Conservation (phyloP, 148 eudicot species). For the Rhododendron griersonianum region DNA sequence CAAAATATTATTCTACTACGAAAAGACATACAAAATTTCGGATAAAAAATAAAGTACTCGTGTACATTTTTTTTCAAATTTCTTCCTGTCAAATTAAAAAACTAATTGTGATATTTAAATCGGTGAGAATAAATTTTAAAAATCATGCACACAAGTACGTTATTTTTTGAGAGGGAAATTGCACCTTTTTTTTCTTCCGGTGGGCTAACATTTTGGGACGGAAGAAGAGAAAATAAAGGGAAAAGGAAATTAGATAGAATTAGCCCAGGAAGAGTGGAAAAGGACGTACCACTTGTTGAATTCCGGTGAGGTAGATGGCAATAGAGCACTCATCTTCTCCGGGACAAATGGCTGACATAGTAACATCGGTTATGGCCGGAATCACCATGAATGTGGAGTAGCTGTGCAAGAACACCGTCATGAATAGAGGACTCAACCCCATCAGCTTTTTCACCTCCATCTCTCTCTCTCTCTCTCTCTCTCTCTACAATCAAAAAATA, state of each 20-base stretch:
- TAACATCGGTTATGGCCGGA: conserved; percentile 43
- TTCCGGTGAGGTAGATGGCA: conserved; percentile 42
- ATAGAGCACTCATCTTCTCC: conserved; percentile 36
- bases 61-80: too few species aligned
- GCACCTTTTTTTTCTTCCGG: too few species aligned
- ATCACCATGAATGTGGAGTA: conserved; percentile 35
- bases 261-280: neutral
- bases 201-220: neutral
- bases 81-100: too few species aligned
- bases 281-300: conserved; percentile 35
- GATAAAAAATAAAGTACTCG: too few species aligned
- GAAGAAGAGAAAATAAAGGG: too few species aligned
- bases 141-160: neutral
- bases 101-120: neutral
- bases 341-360: conserved; percentile 44
- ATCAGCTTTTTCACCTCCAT: neutral
- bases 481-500: neutral
- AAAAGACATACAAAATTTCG: too few species aligned
- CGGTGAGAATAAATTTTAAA: neutral
- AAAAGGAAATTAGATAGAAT: neutral
- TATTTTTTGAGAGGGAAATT: too few species aligned
- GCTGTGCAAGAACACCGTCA: conserved; percentile 32
- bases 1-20: neutral
- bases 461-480: neutral
- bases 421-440: conserved; percentile 30